These are phyloP conservation scores for Trametes elegans DNA, from an alignment of 768 basidiomycete genomes.

Conservation along the genomic window DNA sequence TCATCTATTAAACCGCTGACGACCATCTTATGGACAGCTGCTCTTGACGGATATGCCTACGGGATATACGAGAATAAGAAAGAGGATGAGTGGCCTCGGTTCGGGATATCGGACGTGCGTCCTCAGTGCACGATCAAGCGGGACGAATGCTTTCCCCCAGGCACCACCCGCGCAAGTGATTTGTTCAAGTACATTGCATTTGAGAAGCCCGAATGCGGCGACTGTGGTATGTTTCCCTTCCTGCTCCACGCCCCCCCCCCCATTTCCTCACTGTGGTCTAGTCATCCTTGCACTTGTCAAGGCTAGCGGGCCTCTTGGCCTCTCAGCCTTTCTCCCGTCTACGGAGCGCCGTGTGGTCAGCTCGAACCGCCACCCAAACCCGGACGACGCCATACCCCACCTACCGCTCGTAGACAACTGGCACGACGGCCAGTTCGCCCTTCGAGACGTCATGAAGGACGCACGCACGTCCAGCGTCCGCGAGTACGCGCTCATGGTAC, in stretches of 20 bases:
- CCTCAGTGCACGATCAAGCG: constrained; percentile 21
- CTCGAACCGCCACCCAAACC: neutral
- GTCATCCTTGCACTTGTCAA: constrained; percentile 33
- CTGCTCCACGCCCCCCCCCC: too few relatives aligned
- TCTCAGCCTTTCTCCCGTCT: constrained; percentile 37
- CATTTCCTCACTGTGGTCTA: neutral
- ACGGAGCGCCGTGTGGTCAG: constrained; percentile 4
- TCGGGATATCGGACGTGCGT: constrained; percentile 2
- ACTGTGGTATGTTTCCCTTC: constrained; percentile 27
- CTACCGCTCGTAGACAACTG: constrained; percentile 25
- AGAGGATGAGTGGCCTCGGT: constrained; percentile 16
- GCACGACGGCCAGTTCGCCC: constrained; percentile 24
- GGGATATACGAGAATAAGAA: constrained; percentile 11
- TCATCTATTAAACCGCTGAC: too few relatives aligned
- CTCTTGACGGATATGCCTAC: constrained; percentile 37
- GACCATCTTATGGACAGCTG: constrained; percentile 17
- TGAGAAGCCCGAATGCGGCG: constrained; percentile 34
- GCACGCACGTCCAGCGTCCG: constrained; percentile 25
- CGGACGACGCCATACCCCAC: constrained; percentile 14
- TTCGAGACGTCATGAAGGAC: constrained; percentile 25
- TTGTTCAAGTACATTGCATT: constrained; percentile 36
- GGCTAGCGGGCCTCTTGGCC: constrained; percentile 31
- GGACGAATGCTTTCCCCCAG: constrained; percentile 26
- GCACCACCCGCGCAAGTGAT: constrained; percentile 23
- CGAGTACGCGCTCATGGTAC: constrained; percentile 30